Base-by-base conservation (phyloP, 768 basidiomycete genomes). In the Solioccasus polychromus region DNA sequence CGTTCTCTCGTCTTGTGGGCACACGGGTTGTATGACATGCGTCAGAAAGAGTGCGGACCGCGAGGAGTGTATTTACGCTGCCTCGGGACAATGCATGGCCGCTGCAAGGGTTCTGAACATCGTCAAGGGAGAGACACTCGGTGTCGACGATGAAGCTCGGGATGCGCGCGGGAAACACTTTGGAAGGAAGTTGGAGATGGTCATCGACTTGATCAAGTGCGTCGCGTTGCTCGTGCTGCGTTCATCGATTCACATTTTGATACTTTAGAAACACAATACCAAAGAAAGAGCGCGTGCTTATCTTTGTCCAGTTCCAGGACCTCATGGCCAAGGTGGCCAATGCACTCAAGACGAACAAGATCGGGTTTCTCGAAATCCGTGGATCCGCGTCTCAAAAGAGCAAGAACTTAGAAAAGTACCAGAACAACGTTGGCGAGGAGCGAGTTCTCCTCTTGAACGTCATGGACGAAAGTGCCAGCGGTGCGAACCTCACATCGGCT, bases 231-330 rank as follows among this genome's bases (percentile, higher is more conserved):
- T 31, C 10, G 8, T 36, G 24, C 15, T 35, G n/a, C 8, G 12
- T n/a, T 35, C 28, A 32, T 26, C 44, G 2, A 45, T 30, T 25
- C 24, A 26, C 17, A 4, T 2, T 32, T 39, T 40, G 30, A 7
- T 8, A 20, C n/a, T 40, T 19, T 58, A 91, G 87, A 60, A 78
- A 79, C 45, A 68, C 71, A 32, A 76, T 92, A 37, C 81, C 85
- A 9, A 79, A 80, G 53, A 72, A 83, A 18, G 91, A 96, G 56
- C 83, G 90, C 8, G 79, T 93, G 15, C 78, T 97, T 35, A 79
- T 97, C 50, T 97, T 97, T 68, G 88, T 95, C n/a, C 94, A 97
- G 60, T 97, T 94, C 75, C 84, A 81, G 5, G 93, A 96, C 68
- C 76, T 97, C 47, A 91, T 88, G 79, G 82, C 82, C 61, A 96